phyloP scores from a whole-genome alignment of 169 alveolate species.

The Eimeria maxima region DNA sequence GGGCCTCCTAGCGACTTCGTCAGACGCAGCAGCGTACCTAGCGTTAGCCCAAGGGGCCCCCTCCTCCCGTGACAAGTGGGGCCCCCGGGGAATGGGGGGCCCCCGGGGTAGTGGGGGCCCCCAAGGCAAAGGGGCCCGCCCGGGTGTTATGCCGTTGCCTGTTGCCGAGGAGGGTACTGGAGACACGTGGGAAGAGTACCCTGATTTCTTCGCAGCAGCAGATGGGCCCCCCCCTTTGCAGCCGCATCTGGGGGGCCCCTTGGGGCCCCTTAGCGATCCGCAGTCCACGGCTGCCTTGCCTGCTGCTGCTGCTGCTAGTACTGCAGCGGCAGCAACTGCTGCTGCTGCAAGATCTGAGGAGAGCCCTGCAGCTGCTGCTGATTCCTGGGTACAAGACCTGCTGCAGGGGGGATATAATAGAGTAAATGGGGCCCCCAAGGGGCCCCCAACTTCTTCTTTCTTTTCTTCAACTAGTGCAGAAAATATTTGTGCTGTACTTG shows the following conservation, averaged over 20 bases:
- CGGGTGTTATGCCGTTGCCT: background rate
- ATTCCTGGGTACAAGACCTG: slow-evolving; percentile 23
- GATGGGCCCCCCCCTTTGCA: background rate
- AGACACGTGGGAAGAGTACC: slow-evolving; percentile 36
- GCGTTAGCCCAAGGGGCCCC: background rate
- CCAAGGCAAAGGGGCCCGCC: slow-evolving; percentile 18
- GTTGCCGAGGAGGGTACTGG: background rate
- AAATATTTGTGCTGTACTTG: background rate
- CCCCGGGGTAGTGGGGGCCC: slow-evolving; percentile 10
- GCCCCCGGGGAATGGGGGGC: slow-evolving; percentile 3
- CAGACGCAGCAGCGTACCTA: slow-evolving; percentile 12
- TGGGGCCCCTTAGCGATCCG: background rate
- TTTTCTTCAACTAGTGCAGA: background rate
- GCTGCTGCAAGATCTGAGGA: background rate
- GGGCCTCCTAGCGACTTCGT: slow-evolving; percentile 41
- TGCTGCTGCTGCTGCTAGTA: background rate
- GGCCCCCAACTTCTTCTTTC: background rate
- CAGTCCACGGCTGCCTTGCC: background rate
- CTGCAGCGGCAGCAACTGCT: background rate
- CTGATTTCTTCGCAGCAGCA: background rate
- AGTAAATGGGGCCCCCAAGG: slow-evolving; percentile 46
- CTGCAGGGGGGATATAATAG: background rate
- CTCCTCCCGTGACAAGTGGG: background rate
- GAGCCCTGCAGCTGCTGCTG: no score
- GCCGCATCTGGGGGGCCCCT: background rate